Conservation (phyloP, 371 early-diverging fungal species). For the Circinella minor region DNA sequence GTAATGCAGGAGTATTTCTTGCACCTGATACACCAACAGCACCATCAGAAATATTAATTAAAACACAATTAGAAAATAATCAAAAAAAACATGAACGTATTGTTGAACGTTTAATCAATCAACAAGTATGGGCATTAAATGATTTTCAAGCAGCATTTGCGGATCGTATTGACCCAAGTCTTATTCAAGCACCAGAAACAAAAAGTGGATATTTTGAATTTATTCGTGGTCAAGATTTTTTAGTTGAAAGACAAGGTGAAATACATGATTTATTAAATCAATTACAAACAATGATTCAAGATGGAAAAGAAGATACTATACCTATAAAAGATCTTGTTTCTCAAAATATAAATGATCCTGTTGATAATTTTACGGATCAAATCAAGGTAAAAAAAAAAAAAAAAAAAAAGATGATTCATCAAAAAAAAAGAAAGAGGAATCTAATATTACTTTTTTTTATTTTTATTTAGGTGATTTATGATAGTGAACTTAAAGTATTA, state of each 20-base stretch:
- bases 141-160: conserved; percentile 9
- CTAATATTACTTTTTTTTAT: background rate
- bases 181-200: background rate
- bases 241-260: background rate
- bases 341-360: background rate
- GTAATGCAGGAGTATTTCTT: background rate
- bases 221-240: background rate
- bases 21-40: background rate
- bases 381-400: background rate
- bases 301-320: background rate
- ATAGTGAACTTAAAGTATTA: background rate
- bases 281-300: background rate
- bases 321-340: too few species aligned
- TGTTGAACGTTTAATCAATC: background rate
- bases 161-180: background rate
- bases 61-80: background rate
- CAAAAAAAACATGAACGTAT: background rate
- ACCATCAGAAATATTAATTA: background rate
- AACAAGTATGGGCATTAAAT: background rate
- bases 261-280: background rate
- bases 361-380: background rate
- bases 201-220: background rate
- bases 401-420: too few species aligned
- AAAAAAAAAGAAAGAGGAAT: too few species aligned
- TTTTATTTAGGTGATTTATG: background rate